Percentiles rank a stretch among this genome's conserved stretches.
Evolutionary conservation across 495 filamentous ascomycete species (phyloP).

Genomic region (Penicillium lividum): DNA sequence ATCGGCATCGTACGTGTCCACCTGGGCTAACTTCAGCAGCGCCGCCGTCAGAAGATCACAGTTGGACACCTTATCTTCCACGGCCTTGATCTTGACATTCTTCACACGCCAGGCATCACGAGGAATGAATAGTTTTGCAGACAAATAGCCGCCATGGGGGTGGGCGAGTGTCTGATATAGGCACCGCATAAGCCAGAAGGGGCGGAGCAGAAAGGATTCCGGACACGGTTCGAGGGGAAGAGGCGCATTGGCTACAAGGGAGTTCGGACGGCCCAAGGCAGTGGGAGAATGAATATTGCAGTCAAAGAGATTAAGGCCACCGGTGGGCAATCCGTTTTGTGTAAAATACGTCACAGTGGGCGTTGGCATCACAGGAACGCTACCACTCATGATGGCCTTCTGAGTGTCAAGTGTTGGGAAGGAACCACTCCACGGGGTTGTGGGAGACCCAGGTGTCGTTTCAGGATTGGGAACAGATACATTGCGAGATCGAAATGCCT

Average conservation of each 20-base stretch:
- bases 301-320: conserved; percentile 82
- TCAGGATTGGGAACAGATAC: conserved; percentile 76
- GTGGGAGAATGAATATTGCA: conserved; percentile 76
- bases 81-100: conserved; percentile 82
- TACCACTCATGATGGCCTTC: conserved; percentile 45
- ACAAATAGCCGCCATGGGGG: conserved; percentile 87
- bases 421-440: conserved; percentile 69
- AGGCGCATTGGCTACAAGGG: conserved; percentile 58
- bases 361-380: conserved; percentile 68
- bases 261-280: conserved; percentile 66
- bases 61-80: conserved; percentile 94
- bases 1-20: conserved; percentile 87
- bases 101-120: conserved; percentile 92
- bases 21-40: conserved; percentile 74
- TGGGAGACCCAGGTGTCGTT: conserved; percentile 64
- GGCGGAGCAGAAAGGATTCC: conserved; percentile 77
- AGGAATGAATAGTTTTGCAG: conserved; percentile 86
- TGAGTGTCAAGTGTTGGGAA: conserved; percentile 57
- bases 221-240: conserved; percentile 89
- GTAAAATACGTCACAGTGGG: conserved; percentile 61
- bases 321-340: conserved; percentile 54
- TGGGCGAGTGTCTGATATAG: conserved; percentile 92
- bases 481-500: conserved; percentile 67
- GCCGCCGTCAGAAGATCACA: conserved; percentile 93
- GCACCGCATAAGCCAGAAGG: conserved; percentile 95